These are phyloP conservation scores for Coleophoma cylindrospora DNA, from an alignment of 2,329 filamentous ascomycete genomes.

Conservation along the genomic window DNA sequence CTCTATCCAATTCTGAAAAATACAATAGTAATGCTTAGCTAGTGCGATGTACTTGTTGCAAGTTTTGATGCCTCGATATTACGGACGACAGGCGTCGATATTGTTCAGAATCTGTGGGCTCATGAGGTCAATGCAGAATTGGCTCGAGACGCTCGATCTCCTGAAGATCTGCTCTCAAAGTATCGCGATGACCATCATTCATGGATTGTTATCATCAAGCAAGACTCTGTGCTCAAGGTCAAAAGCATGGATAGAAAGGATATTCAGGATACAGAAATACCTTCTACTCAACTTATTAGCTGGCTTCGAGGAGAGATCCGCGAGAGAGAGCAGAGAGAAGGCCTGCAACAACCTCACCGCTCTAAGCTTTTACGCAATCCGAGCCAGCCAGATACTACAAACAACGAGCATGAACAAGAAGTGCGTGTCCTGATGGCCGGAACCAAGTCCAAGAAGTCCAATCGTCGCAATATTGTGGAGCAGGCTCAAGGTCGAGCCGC, in stretches of 20 bases:
- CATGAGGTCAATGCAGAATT: conserved; percentile 86
- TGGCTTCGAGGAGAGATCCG: conserved; percentile 81
- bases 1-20: conserved; percentile 21
- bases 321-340: conserved; percentile 64
- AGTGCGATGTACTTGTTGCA: conserved; percentile 86
- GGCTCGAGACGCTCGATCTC: conserved; percentile 70
- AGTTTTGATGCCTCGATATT: conserved; percentile 78
- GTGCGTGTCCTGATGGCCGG: conserved; percentile 81
- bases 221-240: conserved; percentile 70
- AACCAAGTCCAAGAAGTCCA: conserved; percentile 86
- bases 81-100: conserved; percentile 68
- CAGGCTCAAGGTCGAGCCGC: conserved; percentile 59
- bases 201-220: conserved; percentile 88
- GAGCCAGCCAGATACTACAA: conserved; percentile 16
- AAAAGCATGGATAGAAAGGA: conserved; percentile 75
- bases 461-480: conserved; percentile 80
- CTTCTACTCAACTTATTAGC: conserved; percentile 64
- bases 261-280: conserved; percentile 68
- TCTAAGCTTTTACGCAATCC: conserved; percentile 27
- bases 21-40: background rate
- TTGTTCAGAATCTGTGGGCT: conserved; percentile 75
- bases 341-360: conserved; percentile 33
- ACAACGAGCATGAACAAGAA: conserved; percentile 54
- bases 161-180: conserved; percentile 73
- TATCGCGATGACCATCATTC: conserved; percentile 74